phyloP scores from a whole-genome alignment of 2,329 filamentous ascomycete genomes.

The Leptographium flavum region DNA sequence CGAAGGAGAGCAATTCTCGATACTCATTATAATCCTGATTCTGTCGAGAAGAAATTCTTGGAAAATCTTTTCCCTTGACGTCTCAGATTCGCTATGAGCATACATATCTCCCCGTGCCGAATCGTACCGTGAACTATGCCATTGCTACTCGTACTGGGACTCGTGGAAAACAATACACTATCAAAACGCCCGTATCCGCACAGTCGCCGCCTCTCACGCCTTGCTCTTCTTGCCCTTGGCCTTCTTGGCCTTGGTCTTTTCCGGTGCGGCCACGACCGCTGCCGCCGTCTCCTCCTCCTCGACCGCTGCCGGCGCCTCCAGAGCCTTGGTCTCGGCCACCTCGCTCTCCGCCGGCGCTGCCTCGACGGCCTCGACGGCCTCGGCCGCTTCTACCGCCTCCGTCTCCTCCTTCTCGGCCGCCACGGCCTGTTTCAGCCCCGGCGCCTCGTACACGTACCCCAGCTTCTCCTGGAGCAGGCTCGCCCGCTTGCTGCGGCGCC shows the following conservation, averaged over 20 bases:
- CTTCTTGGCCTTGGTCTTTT: slow-evolving; percentile 16
- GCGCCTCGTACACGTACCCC: slow-evolving; percentile 72
- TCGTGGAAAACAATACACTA: not conserved
- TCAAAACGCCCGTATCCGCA: not conserved
- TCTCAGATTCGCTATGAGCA: slow-evolving; percentile 43
- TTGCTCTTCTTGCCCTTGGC: slow-evolving; percentile 18
- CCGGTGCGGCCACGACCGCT: not conserved
- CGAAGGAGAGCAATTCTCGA: slow-evolving; percentile 3
- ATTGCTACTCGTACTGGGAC: not conserved
- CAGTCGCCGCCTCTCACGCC: slow-evolving; percentile 9
- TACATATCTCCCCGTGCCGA: not conserved
- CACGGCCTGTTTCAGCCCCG: slow-evolving; percentile 47
- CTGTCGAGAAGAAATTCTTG: slow-evolving; percentile 8
- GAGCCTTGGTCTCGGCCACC: not conserved
- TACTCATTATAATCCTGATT: slow-evolving; percentile 46
- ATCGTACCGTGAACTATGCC: too few relatives aligned
- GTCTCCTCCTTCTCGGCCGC: slow-evolving; percentile 6
- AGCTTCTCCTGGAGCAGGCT: slow-evolving; percentile 58
- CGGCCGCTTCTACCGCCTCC: not conserved
- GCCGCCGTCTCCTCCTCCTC: not conserved
- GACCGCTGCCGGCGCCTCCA: not conserved
- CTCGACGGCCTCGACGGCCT: slow-evolving; percentile 8
- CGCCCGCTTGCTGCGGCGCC: slow-evolving; percentile 52
- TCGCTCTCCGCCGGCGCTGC: too few relatives aligned
- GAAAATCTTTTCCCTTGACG: slow-evolving; percentile 20